A percentile compares a stretch with the other conserved stretches of the same genome.
phyloP scores from a whole-genome alignment of 1,284 basidiomycete genomes.

The Naganishia sp. region DNA sequence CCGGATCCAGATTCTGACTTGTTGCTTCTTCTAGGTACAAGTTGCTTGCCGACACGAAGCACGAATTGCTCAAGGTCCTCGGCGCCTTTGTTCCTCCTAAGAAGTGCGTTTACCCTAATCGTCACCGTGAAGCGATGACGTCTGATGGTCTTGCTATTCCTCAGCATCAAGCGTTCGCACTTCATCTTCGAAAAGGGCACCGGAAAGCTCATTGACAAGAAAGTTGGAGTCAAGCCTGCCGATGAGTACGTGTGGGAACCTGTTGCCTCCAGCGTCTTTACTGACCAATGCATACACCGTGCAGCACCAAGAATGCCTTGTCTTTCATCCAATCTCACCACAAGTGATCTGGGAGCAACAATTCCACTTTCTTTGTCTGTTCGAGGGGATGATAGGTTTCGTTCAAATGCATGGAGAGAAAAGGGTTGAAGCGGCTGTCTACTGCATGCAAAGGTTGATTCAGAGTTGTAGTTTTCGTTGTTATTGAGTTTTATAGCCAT shows the following conservation, averaged over 20 bases:
- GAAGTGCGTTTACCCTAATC: conserved; percentile 52
- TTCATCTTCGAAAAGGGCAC: conserved; percentile 82
- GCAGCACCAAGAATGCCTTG: conserved; percentile 25
- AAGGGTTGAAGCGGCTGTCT: too few species aligned
- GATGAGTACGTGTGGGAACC: conserved; percentile 56
- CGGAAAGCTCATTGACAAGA: conserved; percentile 78
- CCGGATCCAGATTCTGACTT: not conserved
- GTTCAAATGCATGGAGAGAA: not conserved
- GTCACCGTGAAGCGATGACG: conserved; percentile 22
- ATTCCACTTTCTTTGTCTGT: not conserved
- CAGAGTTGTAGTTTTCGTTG: conserved; percentile 28
- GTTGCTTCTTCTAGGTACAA: conserved; percentile 58
- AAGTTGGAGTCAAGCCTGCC: conserved; percentile 76
- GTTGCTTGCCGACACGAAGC: conserved; percentile 82
- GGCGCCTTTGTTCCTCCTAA: conserved; percentile 74
- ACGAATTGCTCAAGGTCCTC: conserved; percentile 72
- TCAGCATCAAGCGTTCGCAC: conserved; percentile 79
- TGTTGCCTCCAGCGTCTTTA: not conserved
- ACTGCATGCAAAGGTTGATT: not conserved
- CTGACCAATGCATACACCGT: not conserved
- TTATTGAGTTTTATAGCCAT: conserved; percentile 25
- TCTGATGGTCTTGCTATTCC: not conserved
- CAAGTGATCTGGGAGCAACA: conserved; percentile 4
- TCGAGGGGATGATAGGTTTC: conserved; percentile 5
- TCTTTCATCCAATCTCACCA: conserved; percentile 25